Conservation (phyloP, 1,139 yeast genomes). For the Nakaseomyces kungkrabaensis region DNA sequence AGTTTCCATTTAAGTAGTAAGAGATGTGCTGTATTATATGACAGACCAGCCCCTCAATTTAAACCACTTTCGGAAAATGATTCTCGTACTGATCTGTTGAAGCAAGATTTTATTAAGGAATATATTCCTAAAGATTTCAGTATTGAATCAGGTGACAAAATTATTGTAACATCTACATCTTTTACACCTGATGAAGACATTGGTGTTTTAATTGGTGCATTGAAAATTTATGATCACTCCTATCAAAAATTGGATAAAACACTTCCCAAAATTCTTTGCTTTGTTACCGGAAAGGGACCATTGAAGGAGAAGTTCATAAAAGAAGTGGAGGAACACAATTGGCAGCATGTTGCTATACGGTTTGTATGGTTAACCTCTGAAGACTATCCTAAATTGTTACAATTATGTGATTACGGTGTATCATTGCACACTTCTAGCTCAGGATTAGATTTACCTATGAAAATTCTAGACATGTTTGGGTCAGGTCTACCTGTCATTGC, state of each 20-base stretch:
- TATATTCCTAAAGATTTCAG: conserved; percentile 35
- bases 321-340: conserved; percentile 37
- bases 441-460: conserved; percentile 95
- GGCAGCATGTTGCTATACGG: conserved; percentile 43
- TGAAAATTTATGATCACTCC: conserved; percentile 46
- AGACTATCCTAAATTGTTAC: conserved; percentile 70
- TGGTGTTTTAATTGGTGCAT: conserved; percentile 54
- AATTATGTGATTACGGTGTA: conserved; percentile 76
- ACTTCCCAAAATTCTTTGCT: conserved; percentile 46
- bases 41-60: conserved; percentile 67
- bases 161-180: conserved; percentile 79
- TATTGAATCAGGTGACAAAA: conserved; percentile 38
- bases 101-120: conserved; percentile 31
- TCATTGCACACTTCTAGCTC: conserved; percentile 87
- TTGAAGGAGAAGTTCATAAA: conserved; percentile 42
- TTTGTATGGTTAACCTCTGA: conserved; percentile 71
- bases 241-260: conserved; percentile 16
- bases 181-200: conserved; percentile 96
- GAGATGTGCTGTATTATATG: conserved; percentile 47
- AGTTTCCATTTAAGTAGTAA: conserved; percentile 39
- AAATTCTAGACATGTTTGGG: conserved; percentile 91
- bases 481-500: conserved; percentile 90
- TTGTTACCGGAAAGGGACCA: conserved; percentile 96
- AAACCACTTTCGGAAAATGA: conserved; percentile 35
- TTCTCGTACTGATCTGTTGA: conserved; percentile 18